A percentile compares a stretch with the other conserved stretches of the same genome.
Conservation (phyloP, 2,329 filamentous ascomycete genomes). For the Endothia cerciana region DNA sequence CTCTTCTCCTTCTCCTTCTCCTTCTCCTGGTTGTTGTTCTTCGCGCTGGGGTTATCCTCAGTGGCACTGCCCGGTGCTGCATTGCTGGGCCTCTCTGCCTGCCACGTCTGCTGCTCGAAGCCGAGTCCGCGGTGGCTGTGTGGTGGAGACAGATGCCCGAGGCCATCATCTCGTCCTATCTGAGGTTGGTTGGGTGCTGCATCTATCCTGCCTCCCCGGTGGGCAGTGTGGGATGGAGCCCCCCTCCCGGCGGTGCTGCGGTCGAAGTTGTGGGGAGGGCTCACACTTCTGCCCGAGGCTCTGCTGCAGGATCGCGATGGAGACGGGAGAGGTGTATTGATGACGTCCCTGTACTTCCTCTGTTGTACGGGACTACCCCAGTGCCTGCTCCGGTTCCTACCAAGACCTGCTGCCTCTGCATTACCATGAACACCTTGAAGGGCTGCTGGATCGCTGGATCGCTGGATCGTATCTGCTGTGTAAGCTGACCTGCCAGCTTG, state of each 20-base stretch:
- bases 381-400: too few species aligned
- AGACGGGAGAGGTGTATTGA: neutral
- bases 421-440: too few species aligned
- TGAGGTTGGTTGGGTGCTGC: neutral
- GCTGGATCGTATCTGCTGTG: too few species aligned
- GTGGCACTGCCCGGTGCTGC: neutral
- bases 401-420: too few species aligned
- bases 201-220: neutral
- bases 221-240: neutral
- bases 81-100: neutral
- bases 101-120: neutral
- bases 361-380: too few species aligned
- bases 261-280: neutral
- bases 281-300: neutral
- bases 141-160: neutral
- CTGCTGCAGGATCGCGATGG: neutral
- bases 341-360: neutral
- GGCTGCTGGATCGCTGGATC: too few species aligned
- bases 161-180: neutral
- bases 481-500: too few species aligned
- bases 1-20: neutral
- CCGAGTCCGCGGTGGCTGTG: neutral
- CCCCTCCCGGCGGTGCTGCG: constrained; percentile 1
- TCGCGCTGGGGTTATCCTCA: too few species aligned
- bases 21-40: too few species aligned